Evolutionary conservation across 257 asterid genomes (phyloP), one percentile per base, ranked within the genome.

Genomic region (Verbena officinalis): DNA sequence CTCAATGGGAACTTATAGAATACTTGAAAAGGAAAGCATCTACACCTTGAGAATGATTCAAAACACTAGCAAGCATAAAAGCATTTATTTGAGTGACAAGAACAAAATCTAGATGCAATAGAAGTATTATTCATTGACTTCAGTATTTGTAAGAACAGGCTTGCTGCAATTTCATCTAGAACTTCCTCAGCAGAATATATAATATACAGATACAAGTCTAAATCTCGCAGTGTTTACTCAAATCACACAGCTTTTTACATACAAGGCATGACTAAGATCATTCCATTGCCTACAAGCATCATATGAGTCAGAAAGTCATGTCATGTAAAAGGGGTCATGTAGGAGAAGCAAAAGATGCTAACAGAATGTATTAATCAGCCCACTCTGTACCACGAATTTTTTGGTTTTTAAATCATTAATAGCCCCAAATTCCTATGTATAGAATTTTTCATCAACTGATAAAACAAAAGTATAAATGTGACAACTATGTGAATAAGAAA

Each of bases 61-160:
- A 23, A 22, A 45, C 8, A 57, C 64, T 52, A 44, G 53, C 67
- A 74, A 19, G 64, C 59, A 65, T 42, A n/a, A 39, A 40, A 13
- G 2, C 38, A 46, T 13, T 58, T 39, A 10, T 38, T 16, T n/a
- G n/a, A n/a, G n/a, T n/a, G n/a, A n/a, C n/a, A 45, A 20, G n/a
- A 4, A 44, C 34, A 57, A 54, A 59, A 24, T 14, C 33, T 19
- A 33, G 22, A 33, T 59, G 60, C 54, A n/a, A n/a, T 17, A 7
- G 16, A 42, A 34, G 51, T 71, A 33, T 14, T 20, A 20, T 36
- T 52, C 42, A 38, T 13, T 24, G 20, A 53, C 50, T 44, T 67
- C 50, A 33, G n/a, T 17, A 27, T 33, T 65, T 19, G 12, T 19
- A 19, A 7, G 34, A 36, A 48, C 17, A 0, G 34, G 34, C 56